These are phyloP conservation scores for Chrysanthemum seticuspe DNA, from an alignment of 129 eudicot genomes.

Conservation along the genomic window DNA sequence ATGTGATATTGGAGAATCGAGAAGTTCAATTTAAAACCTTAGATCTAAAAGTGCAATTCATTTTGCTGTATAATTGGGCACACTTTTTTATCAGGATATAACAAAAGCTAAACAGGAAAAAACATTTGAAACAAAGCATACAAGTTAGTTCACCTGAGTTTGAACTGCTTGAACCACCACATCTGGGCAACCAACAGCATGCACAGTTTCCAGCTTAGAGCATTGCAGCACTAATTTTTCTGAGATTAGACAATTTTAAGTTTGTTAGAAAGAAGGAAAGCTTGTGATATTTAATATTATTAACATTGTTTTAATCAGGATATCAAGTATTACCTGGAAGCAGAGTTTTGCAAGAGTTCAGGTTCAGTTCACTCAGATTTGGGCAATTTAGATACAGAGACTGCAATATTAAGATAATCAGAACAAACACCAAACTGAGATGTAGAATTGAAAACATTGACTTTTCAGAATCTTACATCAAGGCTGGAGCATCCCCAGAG, in stretches of 20 bases:
- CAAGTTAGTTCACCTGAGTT: conserved; percentile 57
- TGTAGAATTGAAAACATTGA: neutral
- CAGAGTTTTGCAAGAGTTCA: conserved; percentile 74
- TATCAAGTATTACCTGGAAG: conserved; percentile 60
- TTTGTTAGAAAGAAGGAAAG: neutral
- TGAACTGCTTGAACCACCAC: conserved; percentile 56
- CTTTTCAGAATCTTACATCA: conserved; percentile 66
- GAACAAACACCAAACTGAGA: neutral
- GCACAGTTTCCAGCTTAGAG: conserved; percentile 72
- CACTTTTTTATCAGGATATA: too few species aligned
- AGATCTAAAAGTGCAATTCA: too few species aligned
- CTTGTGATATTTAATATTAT: neutral
- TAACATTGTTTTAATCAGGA: neutral
- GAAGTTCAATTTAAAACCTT: too few species aligned
- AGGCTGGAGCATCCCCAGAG: conserved; percentile 98
- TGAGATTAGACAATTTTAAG: conserved; percentile 25
- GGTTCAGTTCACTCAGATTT: conserved; percentile 76
- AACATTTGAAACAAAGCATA: neutral
- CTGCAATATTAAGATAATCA: conserved; percentile 47
- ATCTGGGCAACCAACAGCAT: conserved; percentile 68
- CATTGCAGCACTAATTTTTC: conserved; percentile 88
- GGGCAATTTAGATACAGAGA: conserved; percentile 88
- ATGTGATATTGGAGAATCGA: too few species aligned
- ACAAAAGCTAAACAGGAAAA: too few species aligned
- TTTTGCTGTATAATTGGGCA: too few species aligned